Evolutionary conservation across 164 flowering plant species (phyloP), one percentile per base, ranked within the genome.

Genomic region (Tinospora cordifolia): DNA sequence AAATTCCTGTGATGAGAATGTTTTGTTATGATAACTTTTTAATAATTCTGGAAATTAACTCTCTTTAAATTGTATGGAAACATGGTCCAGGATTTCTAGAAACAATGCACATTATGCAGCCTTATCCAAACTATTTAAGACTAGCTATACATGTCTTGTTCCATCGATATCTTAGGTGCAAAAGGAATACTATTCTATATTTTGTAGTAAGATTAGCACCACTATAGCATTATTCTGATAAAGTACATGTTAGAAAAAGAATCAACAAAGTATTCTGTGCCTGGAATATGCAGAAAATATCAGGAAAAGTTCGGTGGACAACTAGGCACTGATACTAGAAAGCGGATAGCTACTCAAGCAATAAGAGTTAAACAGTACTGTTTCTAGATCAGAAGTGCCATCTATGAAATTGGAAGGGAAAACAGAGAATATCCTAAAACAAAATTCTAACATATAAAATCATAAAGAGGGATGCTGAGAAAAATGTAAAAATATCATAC

Each of bases 401-500:
- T 14, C 47, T 14, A 44, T 10, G 47, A 44, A 14, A 44, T 44
- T 13, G 8, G 19, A 51, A 51, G 58, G 19, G 58, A 51, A 51
- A 51, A 51, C 3, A 54, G 24, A 54, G n/a, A 54, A 44, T n/a
- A 44, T 10, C 13, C 47, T 54, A 54, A 19, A n/a, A 24, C n/a
- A 19, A 21, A 2, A 30, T 30, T 30, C 36, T 30, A 30, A 30
- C 36, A 30, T 2, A 54, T 19, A 54, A 54, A 15, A 19, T 54
- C 59, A 54, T 54, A 21, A 5, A 54, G 10, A 54, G 60, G 6
- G n/a, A 17, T 54, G 24, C 24, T 9, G 21, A 54, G 60, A 8
- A 44, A 65, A 65, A 4, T 36, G 54, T 2, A 62, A 62, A 46
- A 58, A 44, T 22, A 41, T n/a, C 77, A 65, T 89, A 95, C 98